These are phyloP conservation scores for Botrytis fragariae DNA, from an alignment of 2,329 filamentous ascomycete species.

Conservation along the genomic window DNA sequence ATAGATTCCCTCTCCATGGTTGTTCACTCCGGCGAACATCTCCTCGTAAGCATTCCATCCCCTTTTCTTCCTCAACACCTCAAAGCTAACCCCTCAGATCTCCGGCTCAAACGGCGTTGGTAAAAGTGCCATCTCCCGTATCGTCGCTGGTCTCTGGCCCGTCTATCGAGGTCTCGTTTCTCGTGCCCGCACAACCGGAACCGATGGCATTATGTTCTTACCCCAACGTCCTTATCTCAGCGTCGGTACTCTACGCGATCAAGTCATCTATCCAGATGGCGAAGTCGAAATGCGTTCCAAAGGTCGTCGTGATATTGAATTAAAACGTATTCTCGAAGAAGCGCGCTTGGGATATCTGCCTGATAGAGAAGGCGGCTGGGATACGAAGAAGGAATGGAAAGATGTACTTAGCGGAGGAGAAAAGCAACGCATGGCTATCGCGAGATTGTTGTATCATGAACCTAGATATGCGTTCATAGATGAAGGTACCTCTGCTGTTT, in stretches of 20 bases:
- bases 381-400: slow-evolving; percentile 97
- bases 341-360: slow-evolving; percentile 86
- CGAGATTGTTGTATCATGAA: slow-evolving; percentile 88
- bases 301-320: slow-evolving; percentile 72
- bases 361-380: slow-evolving; percentile 91
- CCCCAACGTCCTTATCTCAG: slow-evolving; percentile 91
- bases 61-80: neutral
- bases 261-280: slow-evolving; percentile 96
- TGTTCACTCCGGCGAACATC: slow-evolving; percentile 84
- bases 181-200: slow-evolving; percentile 73
- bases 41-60: slow-evolving; percentile 55
- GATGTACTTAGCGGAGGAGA: slow-evolving; percentile 96
- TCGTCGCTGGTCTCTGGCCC: slow-evolving; percentile 92
- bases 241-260: slow-evolving; percentile 88
- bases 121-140: slow-evolving; percentile 82
- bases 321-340: slow-evolving; percentile 75
- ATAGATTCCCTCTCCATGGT: slow-evolving; percentile 86
- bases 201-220: slow-evolving; percentile 97
- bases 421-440: slow-evolving; percentile 93
- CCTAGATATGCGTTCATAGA: slow-evolving; percentile 92
- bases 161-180: slow-evolving; percentile 91
- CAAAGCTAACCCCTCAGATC: slow-evolving; percentile 51
- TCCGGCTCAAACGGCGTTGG: slow-evolving; percentile 94
- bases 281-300: slow-evolving; percentile 89
- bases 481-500: slow-evolving; percentile 92